Evolutionary conservation across 345 rosid genomes (phyloP), one percentile per base, ranked within the genome.

Genomic region (Luvunga scandens): DNA sequence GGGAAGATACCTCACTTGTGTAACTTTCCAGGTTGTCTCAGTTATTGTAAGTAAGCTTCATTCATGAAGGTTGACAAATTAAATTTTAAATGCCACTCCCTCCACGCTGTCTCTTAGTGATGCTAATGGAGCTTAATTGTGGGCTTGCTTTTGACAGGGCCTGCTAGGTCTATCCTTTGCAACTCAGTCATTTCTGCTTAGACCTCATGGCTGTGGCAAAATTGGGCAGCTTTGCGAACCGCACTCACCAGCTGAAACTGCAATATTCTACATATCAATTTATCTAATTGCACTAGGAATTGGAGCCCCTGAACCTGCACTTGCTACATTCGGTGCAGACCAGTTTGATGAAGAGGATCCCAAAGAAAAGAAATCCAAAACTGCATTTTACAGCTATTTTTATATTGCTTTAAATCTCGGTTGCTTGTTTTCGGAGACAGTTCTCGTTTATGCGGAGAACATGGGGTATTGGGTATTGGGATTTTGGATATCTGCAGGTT

Each of bases 311-410:
- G 81, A 79, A 18, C 83, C 87, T 53, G 81, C 81, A 25, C 74
- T 84, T 13, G 84, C 84, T 38, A 64, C 83, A 64, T 79, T 84
- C 22, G 84, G 86, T 27, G 85, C 85, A n/a, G 84, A 87, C 82
- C 88, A 87, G 45, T 85, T 87, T 33, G 87, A 87, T 3, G 83
- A 83, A 63, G 88, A 87, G 45, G 84, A 85, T 62, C 75, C 79
- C 2, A 25, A 69, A n/a, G 90, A 85, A 74, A 83, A 69, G 61
- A 79, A 60, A 42, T 83, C 83, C 10, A 83, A 83, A 81, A 56
- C 78, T 27, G 75, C 85, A 19, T 83, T 85, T 65, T 85, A 74
- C 66, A 78, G 88, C 71, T 87, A 87, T 53, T 85, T 85, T 55
- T 85, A 83, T 28, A 83, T 87, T 6, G 84, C 85, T 3, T 56